Conservation (phyloP, 768 basidiomycete species). For the Podaxis sp. region DNA sequence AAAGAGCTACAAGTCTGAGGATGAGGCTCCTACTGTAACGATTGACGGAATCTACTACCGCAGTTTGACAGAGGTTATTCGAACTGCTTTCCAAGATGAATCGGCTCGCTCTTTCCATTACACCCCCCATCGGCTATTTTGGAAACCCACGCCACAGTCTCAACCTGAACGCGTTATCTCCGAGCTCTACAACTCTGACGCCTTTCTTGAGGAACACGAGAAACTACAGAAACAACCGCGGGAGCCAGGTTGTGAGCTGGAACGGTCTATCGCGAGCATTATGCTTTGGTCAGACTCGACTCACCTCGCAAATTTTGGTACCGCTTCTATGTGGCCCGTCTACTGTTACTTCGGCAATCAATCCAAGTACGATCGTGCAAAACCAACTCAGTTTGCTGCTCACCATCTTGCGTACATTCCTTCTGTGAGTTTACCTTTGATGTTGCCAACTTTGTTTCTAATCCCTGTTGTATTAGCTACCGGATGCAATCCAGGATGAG, state of each 20-base stretch:
- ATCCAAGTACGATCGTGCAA: slow-evolving; percentile 35
- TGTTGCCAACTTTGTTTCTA: no score
- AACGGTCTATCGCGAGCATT: slow-evolving; percentile 22
- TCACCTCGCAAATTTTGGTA: slow-evolving; percentile 36
- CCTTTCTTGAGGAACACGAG: slow-evolving; percentile 19
- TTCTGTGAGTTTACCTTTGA: slow-evolving; percentile 19
- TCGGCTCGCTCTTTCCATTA: slow-evolving; percentile 18
- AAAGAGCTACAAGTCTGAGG: no score
- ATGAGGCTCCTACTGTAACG: slow-evolving; percentile 20
- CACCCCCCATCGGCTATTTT: slow-evolving; percentile 18
- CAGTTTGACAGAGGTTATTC: slow-evolving; percentile 15
- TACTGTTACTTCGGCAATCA: slow-evolving; percentile 34
- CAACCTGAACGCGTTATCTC: slow-evolving; percentile 15
- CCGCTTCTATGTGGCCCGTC: slow-evolving; percentile 31
- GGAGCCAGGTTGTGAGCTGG: slow-evolving; percentile 13
- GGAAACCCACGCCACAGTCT: slow-evolving; percentile 1
- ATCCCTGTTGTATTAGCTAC: no score
- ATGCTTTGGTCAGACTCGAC: slow-evolving; percentile 34
- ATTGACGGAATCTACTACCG: slow-evolving; percentile 20
- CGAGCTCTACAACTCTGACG: slow-evolving; percentile 23
- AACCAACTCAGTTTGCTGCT: slow-evolving; percentile 25
- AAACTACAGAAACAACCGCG: background rate
- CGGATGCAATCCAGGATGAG: no score
- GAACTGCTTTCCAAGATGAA: slow-evolving; percentile 13
- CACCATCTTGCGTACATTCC: slow-evolving; percentile 44